These are phyloP conservation scores for Aspergillus saccharolyticus DNA, from an alignment of 495 filamentous ascomycete genomes.

Conservation along the genomic window DNA sequence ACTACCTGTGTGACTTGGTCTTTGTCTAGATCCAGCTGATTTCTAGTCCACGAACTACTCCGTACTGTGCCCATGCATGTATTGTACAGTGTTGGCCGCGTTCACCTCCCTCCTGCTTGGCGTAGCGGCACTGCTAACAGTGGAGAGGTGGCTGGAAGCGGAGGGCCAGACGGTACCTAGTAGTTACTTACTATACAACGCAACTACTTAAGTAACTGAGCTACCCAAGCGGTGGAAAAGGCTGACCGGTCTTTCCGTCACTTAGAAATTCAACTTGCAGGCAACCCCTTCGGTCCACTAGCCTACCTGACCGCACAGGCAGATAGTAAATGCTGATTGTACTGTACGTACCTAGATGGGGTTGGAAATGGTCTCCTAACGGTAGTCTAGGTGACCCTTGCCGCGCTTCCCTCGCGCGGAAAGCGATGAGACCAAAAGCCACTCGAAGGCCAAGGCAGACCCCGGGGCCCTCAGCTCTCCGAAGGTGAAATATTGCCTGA, in stretches of 20 bases:
- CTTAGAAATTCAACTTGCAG: conserved; percentile 3
- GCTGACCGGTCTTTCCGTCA: no score
- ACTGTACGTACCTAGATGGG: no score
- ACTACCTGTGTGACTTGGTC: neutral
- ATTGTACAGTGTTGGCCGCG: conserved; percentile 5
- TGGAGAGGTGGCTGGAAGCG: no score
- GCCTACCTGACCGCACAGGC: no score
- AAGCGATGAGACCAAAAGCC: conserved; percentile 12
- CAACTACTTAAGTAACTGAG: no score
- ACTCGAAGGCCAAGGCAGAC: no score
- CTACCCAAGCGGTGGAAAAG: no score
- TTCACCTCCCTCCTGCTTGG: conserved; percentile 9
- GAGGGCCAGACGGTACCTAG: no score
- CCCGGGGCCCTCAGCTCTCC: no score
- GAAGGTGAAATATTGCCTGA: conserved; percentile 28
- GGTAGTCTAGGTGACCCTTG: conserved; percentile 5
- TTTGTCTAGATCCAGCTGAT: neutral
- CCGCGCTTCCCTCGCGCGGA: conserved; percentile 27
- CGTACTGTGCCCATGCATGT: neutral
- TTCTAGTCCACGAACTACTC: neutral
- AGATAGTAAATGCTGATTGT: no score
- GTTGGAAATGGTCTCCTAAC: no score
- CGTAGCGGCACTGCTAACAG: neutral
- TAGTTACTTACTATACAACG: no score
- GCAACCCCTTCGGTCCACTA: neutral